phyloP scores from a whole-genome alignment of 345 rosid species.

The Dipteronia dyeriana region DNA sequence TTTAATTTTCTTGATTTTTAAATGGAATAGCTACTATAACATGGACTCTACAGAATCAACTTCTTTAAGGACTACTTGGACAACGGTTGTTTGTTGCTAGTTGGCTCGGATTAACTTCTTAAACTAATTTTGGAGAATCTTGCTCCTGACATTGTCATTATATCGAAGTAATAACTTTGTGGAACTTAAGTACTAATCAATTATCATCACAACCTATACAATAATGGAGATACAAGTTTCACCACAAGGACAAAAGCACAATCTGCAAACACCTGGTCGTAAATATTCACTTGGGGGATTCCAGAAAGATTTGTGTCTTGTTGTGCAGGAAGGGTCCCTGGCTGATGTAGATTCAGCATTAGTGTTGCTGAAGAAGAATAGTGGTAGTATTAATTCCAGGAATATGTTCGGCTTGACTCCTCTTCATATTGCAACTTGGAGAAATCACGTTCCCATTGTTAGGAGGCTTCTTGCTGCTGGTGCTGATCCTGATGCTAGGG shows the following conservation, averaged over 20 bases:
- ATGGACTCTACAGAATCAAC: conserved; percentile 30
- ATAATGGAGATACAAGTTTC: conserved; percentile 57
- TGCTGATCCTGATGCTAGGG: conserved; percentile 99
- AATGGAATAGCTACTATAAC: conserved; percentile 1
- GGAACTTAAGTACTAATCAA: conserved; percentile 15
- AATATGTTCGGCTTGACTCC: conserved; percentile 81
- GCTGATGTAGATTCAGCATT: conserved; percentile 78
- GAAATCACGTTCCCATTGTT: conserved; percentile 88
- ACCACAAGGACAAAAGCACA: conserved; percentile 65
- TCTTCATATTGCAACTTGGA: conserved; percentile 91
- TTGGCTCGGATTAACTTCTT: conserved; percentile 18
- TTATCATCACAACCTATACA: neutral
- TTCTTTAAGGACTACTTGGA: conserved; percentile 17
- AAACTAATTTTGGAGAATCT: conserved; percentile 1
- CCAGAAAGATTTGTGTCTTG: conserved; percentile 77
- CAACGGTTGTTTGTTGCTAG: neutral
- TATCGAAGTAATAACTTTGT: conserved; percentile 6
- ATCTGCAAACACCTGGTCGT: conserved; percentile 45
- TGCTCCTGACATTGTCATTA: conserved; percentile 13
- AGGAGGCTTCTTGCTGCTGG: conserved; percentile 89
- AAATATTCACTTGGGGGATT: conserved; percentile 42
- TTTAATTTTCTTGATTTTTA: conserved; percentile 14
- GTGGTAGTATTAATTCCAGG: conserved; percentile 74
- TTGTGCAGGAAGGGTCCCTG: conserved; percentile 78
- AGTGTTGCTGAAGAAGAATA: conserved; percentile 69